These are phyloP conservation scores for Lachnum nothofagi DNA, from an alignment of 2,329 filamentous ascomycete genomes.

Conservation along the genomic window DNA sequence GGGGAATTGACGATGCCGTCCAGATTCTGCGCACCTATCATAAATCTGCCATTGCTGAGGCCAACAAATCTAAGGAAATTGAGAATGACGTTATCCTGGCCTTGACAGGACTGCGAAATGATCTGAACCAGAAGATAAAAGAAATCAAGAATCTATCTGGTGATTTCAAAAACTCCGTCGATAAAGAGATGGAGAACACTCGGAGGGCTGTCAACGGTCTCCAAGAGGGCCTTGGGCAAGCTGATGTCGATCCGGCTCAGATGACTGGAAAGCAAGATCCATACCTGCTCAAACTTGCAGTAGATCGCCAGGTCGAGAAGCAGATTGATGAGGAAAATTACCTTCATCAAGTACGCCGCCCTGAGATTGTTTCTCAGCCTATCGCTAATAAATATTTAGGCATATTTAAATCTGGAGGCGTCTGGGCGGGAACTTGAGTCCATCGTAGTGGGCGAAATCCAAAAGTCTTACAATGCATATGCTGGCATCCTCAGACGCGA, in stretches of 20 bases:
- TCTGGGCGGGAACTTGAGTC: constrained; percentile 93
- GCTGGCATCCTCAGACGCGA: constrained; percentile 88
- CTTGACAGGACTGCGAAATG: constrained; percentile 76
- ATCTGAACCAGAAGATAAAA: constrained; percentile 93
- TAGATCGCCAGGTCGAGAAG: constrained; percentile 84
- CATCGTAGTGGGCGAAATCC: constrained; percentile 94
- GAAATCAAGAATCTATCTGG: constrained; percentile 91
- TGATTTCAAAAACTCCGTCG: constrained; percentile 95
- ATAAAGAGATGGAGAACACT: constrained; percentile 87
- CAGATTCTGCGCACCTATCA: constrained; percentile 78
- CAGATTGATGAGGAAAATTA: constrained; percentile 98
- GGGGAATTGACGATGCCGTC: constrained; percentile 82
- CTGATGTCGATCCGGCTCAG: constrained; percentile 69
- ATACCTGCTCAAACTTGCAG: constrained; percentile 76
- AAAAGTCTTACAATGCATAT: constrained; percentile 94
- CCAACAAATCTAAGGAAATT: constrained; percentile 84
- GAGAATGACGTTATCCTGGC: constrained; percentile 88
- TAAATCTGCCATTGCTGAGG: constrained; percentile 70
- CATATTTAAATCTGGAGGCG: constrained; percentile 88
- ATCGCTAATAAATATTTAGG: constrained; percentile 46
- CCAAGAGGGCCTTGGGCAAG: constrained; percentile 75
- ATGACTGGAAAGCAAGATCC: constrained; percentile 86
- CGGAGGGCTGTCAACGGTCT: constrained; percentile 71
- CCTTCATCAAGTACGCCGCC: constrained; percentile 67
- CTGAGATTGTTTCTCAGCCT: constrained; percentile 3